These are phyloP conservation scores for Fusarium sp. DNA, from an alignment of 2,329 filamentous ascomycete genomes.

Conservation along the genomic window DNA sequence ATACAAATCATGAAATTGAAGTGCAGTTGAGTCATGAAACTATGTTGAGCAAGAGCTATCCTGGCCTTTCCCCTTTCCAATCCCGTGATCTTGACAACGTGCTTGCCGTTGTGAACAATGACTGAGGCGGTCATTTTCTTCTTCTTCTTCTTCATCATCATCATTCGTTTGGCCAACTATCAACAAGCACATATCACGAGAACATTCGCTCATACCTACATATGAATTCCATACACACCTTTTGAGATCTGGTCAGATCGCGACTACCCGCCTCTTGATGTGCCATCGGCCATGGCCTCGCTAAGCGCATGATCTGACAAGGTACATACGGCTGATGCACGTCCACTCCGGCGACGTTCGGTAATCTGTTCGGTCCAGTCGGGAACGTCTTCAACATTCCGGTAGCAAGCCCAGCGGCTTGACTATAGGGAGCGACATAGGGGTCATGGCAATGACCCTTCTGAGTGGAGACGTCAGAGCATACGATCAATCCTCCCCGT, in stretches of 20 bases:
- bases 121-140: background rate
- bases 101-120: background rate
- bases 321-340: slow-evolving; percentile 62
- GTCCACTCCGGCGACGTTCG: slow-evolving; percentile 63
- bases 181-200: background rate
- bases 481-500: slow-evolving; percentile 22
- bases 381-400: slow-evolving; percentile 36
- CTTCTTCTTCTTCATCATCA: background rate
- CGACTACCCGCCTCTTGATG: slow-evolving; percentile 72
- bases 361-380: slow-evolving; percentile 33
- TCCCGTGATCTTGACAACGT: background rate
- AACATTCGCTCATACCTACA: slow-evolving; percentile 2
- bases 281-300: slow-evolving; percentile 70
- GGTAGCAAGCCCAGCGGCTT: slow-evolving; percentile 32
- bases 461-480: slow-evolving; percentile 13
- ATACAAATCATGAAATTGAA: background rate
- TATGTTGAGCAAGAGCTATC: background rate
- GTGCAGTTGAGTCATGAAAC: background rate
- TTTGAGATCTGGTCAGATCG: slow-evolving; percentile 73
- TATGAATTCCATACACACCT: background rate
- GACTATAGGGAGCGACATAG: slow-evolving; percentile 29
- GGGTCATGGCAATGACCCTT: slow-evolving; percentile 30
- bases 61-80: background rate
- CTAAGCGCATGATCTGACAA: slow-evolving; percentile 59
- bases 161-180: background rate